phyloP scores from a whole-genome alignment of 2,329 filamentous ascomycete genomes.

The Aciculosporium take region DNA sequence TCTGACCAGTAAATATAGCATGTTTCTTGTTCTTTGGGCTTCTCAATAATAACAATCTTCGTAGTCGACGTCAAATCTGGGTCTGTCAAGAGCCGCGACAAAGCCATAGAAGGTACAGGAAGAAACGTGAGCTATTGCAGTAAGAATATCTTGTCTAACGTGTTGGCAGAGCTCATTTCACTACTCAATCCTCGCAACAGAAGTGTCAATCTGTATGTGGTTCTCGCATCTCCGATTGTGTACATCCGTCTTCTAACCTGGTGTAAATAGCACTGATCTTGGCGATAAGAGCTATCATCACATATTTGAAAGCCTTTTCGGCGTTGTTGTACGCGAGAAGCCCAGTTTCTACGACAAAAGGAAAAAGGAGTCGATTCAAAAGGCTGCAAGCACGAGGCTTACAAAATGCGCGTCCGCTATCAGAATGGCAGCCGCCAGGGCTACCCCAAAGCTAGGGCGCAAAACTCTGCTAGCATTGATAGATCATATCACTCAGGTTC shows the following conservation, averaged over 20 bases:
- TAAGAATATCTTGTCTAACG: not conserved
- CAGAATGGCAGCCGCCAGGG: conserved; percentile 56
- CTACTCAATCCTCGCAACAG: conserved; percentile 24
- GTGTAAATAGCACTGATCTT: conserved; percentile 28
- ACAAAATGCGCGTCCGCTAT: conserved; percentile 56
- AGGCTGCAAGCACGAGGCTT: conserved; percentile 41
- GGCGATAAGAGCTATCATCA: conserved; percentile 67
- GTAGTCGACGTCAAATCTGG: conserved; percentile 22
- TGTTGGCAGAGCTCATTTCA: conserved; percentile 20
- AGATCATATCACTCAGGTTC: conserved; percentile 65
- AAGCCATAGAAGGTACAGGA: conserved; percentile 28
- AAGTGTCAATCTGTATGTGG: conserved; percentile 23
- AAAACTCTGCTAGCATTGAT: conserved; percentile 70
- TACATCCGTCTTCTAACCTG: not conserved
- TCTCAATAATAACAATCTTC: conserved; percentile 6
- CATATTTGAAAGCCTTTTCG: conserved; percentile 70
- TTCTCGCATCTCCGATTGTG: not conserved
- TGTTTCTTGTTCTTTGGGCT: not conserved
- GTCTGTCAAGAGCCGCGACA: conserved; percentile 23
- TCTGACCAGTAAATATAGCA: conserved; percentile 17
- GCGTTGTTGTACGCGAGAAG: conserved; percentile 53
- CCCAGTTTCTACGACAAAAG: conserved; percentile 42
- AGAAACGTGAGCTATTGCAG: not conserved
- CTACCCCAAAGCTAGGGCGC: conserved; percentile 50
- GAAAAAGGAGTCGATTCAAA: conserved; percentile 30